phyloP scores from a whole-genome alignment of 2,329 filamentous ascomycete genomes.

The Colletotrichum shisoi region DNA sequence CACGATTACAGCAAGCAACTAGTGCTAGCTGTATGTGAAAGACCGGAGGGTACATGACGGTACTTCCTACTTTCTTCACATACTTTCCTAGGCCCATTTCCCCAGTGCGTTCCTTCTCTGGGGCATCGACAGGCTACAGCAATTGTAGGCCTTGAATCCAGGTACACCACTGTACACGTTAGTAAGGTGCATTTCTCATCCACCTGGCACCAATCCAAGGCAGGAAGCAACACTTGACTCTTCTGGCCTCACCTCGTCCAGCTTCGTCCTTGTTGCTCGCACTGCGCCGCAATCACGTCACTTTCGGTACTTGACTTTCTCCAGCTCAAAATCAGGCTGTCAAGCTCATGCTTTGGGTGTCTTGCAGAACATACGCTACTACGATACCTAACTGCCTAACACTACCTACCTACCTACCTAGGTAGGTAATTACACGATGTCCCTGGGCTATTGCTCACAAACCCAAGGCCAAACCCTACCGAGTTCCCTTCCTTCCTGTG shows the following conservation, averaged over 20 bases:
- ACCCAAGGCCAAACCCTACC: slow-evolving; percentile 12
- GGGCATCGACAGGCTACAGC: not conserved
- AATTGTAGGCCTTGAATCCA: slow-evolving; percentile 11
- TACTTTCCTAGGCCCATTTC: slow-evolving; percentile 6
- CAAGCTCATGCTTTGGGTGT: not conserved
- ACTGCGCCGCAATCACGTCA: slow-evolving; percentile 8
- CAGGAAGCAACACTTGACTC: not conserved
- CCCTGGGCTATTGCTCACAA: slow-evolving; percentile 4
- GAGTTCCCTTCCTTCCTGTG: slow-evolving; percentile 8
- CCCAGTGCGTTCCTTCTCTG: slow-evolving; percentile 12
- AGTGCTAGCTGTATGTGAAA: slow-evolving; percentile 15
- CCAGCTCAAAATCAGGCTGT: slow-evolving; percentile 4
- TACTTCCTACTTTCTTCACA: slow-evolving; percentile 1
- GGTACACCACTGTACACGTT: not conserved
- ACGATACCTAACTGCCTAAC: not conserved
- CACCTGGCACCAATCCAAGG: slow-evolving; percentile 1
- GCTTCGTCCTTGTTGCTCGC: slow-evolving; percentile 6
- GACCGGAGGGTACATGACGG: not conserved
- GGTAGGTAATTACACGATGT: not conserved
- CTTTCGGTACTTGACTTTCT: slow-evolving; percentile 3
- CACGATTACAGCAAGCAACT: not conserved
- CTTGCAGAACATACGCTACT: not conserved
- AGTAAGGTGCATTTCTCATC: not conserved
- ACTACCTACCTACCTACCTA: too few species aligned
- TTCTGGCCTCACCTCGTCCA: not conserved